Base-by-base conservation (phyloP, 139 green algal genomes). In the Pseudopediastrum boryanum region DNA sequence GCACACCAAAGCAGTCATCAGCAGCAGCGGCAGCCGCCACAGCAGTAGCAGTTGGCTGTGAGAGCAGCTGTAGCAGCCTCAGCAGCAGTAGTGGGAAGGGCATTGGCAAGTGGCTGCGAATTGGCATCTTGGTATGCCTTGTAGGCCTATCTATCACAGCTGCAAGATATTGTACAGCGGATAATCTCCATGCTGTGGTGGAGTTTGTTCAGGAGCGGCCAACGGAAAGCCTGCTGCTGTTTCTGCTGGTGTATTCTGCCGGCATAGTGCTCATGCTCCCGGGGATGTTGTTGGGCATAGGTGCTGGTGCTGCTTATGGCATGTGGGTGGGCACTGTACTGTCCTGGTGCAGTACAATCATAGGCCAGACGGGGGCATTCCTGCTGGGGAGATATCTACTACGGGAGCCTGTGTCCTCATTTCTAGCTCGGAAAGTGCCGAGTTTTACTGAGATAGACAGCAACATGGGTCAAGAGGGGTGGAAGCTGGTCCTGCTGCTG, bases 401-500 rank as follows among this genome's bases (percentile, higher is more conserved):
- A 41, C 64, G 69, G 25, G 75, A 87, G 31, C 13, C 71, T n/a
- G 81, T 89, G 41, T 51, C 39, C 38, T 21, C 27, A 13, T 61
- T 52, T 44, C 29, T 83, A 56, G 71, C 62, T 4, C 29, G 33
- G 5, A 70, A 41, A 12, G 75, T 83, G 43, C 63, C 66, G 23
- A 41, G 52, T 10, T 85, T 85, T 52, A 33, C 33, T 2, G 27
- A 52, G n/a, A 75, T 89, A 13, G 78, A 89, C 46, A 35, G 33
- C n/a, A 46, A 43, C 41, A 33, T 86, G 23, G 63, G 59, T 23
- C 27, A n/a, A 35, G 51, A 82, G 33, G 79, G 79, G 10, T 90
- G 82, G 82, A 85, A 84, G 44, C 43, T 90, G 4, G 82, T 90
- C 19, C 52, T 86, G n/a, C 56, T 90, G 68, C 75, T 90, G 46